Evolutionary conservation across 352 stramenopile species (phyloP), one percentile per base, ranked within the genome.

Genomic region (Globisporangium acanthophoron): DNA sequence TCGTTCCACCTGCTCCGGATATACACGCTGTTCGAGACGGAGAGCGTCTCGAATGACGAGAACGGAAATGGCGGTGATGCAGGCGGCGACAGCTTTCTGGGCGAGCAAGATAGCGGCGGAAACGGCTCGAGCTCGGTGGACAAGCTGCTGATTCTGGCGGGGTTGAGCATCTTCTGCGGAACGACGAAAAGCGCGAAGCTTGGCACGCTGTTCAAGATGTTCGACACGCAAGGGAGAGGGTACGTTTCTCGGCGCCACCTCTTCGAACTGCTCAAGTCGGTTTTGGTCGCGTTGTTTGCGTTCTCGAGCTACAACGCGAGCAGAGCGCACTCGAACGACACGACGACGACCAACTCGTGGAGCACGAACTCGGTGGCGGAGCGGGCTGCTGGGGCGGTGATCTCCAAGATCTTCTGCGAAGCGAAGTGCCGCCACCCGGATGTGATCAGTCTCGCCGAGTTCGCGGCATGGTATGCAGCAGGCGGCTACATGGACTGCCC

Each of bases 101-200:
- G 54, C 2, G 58, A 77, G 0, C 45, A 66, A 31, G 59, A 78
- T 16, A 60, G 41, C 16, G 68, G 66, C 5, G 56, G 62, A 7
- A 60, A 52, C 44, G 43, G 66, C 45, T 74, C 70, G 1, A 89
- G 84, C 57, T 85, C 85, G 0, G 85, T 95, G 8, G 80, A 88
- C 33, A 90, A 72, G 27, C 59, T 92, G 8, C 78, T 90, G 39
- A 53, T 95, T 8, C 56, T 87, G 8, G 73, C 80, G 46, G 96
- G 93, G 5, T 79, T 98, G 66, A 96, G 87, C 52, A 80, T 99
- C 18, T 88, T 99, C 45, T 98, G 92, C 57, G 90, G 87, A 13
- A 96, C 91, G 3, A 97, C 93, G 13, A 99, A 99, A 65, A 98
- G 91, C 65, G 80, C 79, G 2, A 99, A 99, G 61, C 79, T 99